Percentiles rank a stretch among this genome's conserved stretches.
phyloP scores from a whole-genome alignment of 495 filamentous ascomycete species.

The Oidiodendron maius region DNA sequence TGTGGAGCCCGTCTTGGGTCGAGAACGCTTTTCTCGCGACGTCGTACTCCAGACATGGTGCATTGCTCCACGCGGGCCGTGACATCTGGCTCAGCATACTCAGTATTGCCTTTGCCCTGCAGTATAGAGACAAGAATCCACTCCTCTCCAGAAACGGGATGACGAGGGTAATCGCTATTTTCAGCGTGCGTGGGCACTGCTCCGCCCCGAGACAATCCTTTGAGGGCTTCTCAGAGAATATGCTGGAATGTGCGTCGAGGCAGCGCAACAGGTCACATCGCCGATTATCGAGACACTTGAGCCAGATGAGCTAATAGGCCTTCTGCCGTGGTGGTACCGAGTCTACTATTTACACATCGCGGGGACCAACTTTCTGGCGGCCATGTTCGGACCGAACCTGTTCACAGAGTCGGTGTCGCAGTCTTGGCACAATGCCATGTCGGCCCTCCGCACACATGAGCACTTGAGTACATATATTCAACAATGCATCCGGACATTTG shows the following conservation, averaged over 20 bases:
- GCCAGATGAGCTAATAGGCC: background rate
- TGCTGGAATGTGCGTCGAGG: background rate
- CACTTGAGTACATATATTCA: background rate
- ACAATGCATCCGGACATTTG: background rate
- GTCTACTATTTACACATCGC: background rate
- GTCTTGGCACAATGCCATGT: background rate
- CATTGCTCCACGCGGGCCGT: background rate
- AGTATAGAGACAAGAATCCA: background rate
- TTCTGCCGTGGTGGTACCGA: background rate
- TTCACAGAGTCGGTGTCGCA: background rate
- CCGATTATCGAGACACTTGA: background rate
- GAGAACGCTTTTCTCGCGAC: background rate
- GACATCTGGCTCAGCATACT: background rate
- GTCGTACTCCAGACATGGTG: background rate
- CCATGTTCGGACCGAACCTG: background rate
- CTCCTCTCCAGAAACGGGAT: background rate
- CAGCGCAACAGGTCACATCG: background rate
- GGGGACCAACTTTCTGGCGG: background rate
- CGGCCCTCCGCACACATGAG: background rate
- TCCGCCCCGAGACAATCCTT: background rate
- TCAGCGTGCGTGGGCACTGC: background rate
- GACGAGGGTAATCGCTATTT: background rate
- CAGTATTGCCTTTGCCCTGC: background rate
- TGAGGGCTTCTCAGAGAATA: background rate
- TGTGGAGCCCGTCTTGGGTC: background rate